Evolutionary conservation across 2,329 filamentous ascomycete genomes (phyloP).

Genomic region (Gliomastix tumulicola): DNA sequence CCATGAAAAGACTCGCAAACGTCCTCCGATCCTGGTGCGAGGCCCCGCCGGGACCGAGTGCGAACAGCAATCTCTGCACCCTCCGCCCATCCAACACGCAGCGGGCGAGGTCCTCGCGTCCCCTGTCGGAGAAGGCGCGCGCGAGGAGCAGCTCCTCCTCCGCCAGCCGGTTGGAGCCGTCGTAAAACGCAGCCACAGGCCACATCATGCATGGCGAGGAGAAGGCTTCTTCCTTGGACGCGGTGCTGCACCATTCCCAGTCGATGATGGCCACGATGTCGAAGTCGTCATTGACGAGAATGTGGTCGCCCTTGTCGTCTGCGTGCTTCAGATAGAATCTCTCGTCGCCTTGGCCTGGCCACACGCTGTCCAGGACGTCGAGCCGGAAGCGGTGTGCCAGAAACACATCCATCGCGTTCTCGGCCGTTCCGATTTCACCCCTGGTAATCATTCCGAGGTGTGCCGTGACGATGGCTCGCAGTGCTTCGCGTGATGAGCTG

Average conservation of each 20-base stretch:
- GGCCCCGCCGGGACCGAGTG: too few species aligned
- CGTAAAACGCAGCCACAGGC: slow-evolving; percentile 30
- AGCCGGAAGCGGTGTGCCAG: slow-evolving; percentile 32
- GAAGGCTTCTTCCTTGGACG: slow-evolving; percentile 27
- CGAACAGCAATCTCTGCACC: too few species aligned
- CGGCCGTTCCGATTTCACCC: slow-evolving; percentile 14
- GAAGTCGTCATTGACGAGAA: slow-evolving; percentile 35
- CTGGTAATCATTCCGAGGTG: slow-evolving; percentile 24
- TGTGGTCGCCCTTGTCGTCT: slow-evolving; percentile 39
- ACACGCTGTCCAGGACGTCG: too few species aligned
- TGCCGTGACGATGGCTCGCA: slow-evolving; percentile 17
- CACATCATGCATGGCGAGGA: slow-evolving; percentile 31
- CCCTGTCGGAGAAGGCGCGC: slow-evolving; percentile 19
- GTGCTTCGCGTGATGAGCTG: slow-evolving; percentile 21
- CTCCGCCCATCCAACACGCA: too few species aligned
- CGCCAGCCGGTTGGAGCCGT: slow-evolving; percentile 21
- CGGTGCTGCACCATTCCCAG: slow-evolving; percentile 28
- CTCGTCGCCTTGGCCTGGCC: too few species aligned
- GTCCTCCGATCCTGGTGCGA: too few species aligned
- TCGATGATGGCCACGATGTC: slow-evolving; percentile 42
- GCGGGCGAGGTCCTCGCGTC: slow-evolving; percentile 23
- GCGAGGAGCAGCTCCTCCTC: slow-evolving; percentile 30
- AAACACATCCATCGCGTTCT: slow-evolving; percentile 28
- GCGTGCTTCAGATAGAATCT: slow-evolving; percentile 33
- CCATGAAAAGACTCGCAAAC: too few species aligned